Evolutionary conservation across 75 land plant genomes (phyloP), one percentile per base, ranked within the genome.

Genomic region (Gnetum montanum): DNA sequence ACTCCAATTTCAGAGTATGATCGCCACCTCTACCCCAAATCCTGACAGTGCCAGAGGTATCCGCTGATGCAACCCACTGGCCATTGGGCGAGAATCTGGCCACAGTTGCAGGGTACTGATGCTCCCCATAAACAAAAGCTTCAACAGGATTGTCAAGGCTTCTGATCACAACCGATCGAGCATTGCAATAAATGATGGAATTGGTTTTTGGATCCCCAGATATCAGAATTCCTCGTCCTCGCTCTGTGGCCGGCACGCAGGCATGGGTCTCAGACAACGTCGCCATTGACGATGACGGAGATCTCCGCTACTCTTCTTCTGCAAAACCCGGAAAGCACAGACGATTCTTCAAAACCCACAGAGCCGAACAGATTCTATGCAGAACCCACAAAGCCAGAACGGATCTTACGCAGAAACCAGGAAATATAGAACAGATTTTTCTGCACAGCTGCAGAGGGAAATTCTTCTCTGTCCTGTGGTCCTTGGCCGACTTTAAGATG

Each of bases 51-150:
- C 98, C 98, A 15, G 96, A 85, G 15, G 67, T 77, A 57, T 93
- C 98, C 20, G 81, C 98, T 4, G 98, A 93, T 12, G 98, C 98
- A 49, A 93, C 67, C 98, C 98, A 93, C 73, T 93, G 90, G 3
- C 95, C 98, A 51, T 93, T 93, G 34, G 98, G 98, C 13, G 98
- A 89, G 74, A 71, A 89, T 3, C 96, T 63, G 6, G 98, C 98
- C 35, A 89, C 96, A 5, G 90, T 89, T 34, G 74, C 84, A 7
- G 74, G 90, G 41, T 90, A 85, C 8, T 77, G 73, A 69, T 93
- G 98, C 71, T 89, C 96, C 19, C 79, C 81, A 54, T 89, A 88
- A 41, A 93, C 74, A 33, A 68, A 61, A 30, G 65, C 72, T 13
- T 80, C 65, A 48, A 83, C 64, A 5, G 87, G 96, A 26, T 64